Base-by-base conservation (phyloP, 306 rosid genomes). In the Prunus campanulata region DNA sequence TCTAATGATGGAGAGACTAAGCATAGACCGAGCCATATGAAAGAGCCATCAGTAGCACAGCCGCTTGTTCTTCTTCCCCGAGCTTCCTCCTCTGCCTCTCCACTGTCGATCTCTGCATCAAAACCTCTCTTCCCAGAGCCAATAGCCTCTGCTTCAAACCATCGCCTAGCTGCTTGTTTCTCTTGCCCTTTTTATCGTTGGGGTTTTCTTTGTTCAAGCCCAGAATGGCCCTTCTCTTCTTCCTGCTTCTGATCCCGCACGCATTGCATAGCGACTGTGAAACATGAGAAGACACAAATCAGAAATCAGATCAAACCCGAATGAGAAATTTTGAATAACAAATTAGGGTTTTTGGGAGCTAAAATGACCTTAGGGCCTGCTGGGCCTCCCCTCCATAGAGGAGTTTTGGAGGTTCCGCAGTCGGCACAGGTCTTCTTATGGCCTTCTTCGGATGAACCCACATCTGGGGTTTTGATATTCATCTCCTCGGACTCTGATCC, bases 321-420 rank as follows among this genome's bases (percentile, higher is more conserved):
- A 6, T 24, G 15, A 22, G 18, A 1, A 15, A 30, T 44, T 7
- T n/a, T 0, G 27, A 48, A 29, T 19, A 0, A 2, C 7, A 39
- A 10, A 13, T 19, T 27, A 32, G 67, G 60, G 42, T 50, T 63
- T 69, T 39, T 4, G 1, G 68, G 19, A 2, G 42, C 55, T 25
- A 25, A 50, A 25, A 9, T 70, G 4, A 91, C 99, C 98, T 96
- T 96, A 0, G 99, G 99, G 0, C 99, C 97, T 0, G 99, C 98
- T 2, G 98, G 99, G 4, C 99, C 98, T 4, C 99, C 99, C 46
- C 98, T 60, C 98, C 99, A 96, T n/a, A 96, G 80, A 68, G 99
- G 99, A 20, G 97, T 96, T 60, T 96, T 92, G 11, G 94, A 70
- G 10, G 99, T 96, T 14, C 98, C 99, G 47, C 99, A 96, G 76